Evolutionary conservation across 2,329 filamentous ascomycete species (phyloP), one percentile per base, ranked within the genome.

Genomic region (Cladophialophora carrionii): DNA sequence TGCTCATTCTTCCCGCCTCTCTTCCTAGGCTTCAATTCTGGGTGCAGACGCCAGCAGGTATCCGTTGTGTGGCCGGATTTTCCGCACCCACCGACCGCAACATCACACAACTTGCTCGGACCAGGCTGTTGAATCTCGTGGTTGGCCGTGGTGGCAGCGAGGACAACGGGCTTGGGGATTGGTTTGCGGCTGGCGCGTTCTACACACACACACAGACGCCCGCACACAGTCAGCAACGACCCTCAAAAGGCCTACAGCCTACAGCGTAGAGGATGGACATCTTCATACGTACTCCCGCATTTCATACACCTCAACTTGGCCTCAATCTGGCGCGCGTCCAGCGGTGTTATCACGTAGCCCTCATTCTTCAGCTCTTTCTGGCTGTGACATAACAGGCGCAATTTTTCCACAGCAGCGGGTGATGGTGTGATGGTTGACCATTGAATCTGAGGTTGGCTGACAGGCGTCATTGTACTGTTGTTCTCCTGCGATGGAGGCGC

Each of bases 311-410:
- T 66, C 41, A 58, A 64, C 24, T 71, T 71, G n/a, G 49, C 29
- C 55, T 66, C 63, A n/a, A 70, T 62, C 41, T 71, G 52, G 2
- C 9, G 20, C 9, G n/a, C 34, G 2, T 61, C 57, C 12, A 71
- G 65, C 17, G 64, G 65, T 22, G 71, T 51, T 22, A 61, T 26
- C 2, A 70, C 55, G 56, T 71, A 71, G 12, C 67, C 65, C 60
- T 26, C 56, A 4, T 59, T 58, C 32, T 52, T 31, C 52, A 71
- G 43, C 41, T 51, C 58, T 37, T 58, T 49, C 41, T 48, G 37
- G 10, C 48, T 65, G 31, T 67, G 48, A 43, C 67, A 65, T 17
- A 71, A 57, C 1, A 65, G 56, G 22, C 61, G 67, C 37, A 71
- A 43, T 29, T 60, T 60, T 31, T 65, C 58, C 26, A 71, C 14